Base-by-base conservation (phyloP, 2,329 filamentous ascomycete genomes). In the Clonostachys chloroleuca region DNA sequence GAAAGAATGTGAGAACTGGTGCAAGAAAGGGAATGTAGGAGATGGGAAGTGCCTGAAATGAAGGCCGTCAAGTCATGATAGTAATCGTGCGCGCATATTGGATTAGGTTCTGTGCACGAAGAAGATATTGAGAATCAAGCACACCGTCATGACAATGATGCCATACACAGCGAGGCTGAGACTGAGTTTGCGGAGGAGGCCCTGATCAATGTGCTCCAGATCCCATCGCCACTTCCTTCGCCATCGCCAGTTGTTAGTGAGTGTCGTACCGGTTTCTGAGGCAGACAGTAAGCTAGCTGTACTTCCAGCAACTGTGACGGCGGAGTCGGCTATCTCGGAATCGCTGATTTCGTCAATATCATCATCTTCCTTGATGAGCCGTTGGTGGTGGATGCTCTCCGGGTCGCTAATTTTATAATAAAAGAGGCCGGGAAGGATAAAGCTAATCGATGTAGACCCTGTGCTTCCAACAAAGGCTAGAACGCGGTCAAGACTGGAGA, bases 351-450 rank as follows among this genome's bases (percentile, higher is more conserved):
- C 86, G 36, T 80, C 75, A n/a, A 84, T 83, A 53, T 92, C 89
- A 57, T 97, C 94, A 54, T 96, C 90, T 59, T 94, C 91, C 64
- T 97, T 97, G 52, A 90, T 74, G 10, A 97, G 73, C 13, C 87
- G 82, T 63, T 96, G 92, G 57, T 96, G 91, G 52, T 92, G 83
- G 30, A 85, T 79, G 41, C 89, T 92, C 47, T 96, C 87, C 0
- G 94, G 94, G 20, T 89, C 84, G 12, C 90, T 95, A 50, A 99
- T 97, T 68, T 97, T 97, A 72, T 97, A 99, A 68, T 97, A 99
- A 66, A 99, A 99, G 5, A 99, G 70, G 0, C 94, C 94, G 0
- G 94, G 94, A 1, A 99, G 77, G 54, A 99, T 97, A 64, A 99
- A 99, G 51, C 89, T 95, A 58, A 99, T 99, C 51, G 89, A 90